Conservation (phyloP, 2,329 filamentous ascomycete genomes). For the Colletotrichum spaethianum region DNA sequence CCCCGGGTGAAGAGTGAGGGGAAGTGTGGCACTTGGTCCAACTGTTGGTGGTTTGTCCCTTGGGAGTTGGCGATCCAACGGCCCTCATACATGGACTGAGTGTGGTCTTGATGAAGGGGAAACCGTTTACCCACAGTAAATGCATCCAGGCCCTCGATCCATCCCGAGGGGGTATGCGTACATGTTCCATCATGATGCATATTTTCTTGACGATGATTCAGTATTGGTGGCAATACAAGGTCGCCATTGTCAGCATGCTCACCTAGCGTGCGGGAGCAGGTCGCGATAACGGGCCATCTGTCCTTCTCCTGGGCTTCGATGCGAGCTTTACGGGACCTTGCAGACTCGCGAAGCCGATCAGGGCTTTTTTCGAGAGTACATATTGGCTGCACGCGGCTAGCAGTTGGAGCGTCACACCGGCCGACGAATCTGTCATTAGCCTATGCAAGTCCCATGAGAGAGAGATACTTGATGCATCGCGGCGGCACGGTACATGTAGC, state of each 20-base stretch:
- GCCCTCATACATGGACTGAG: not conserved
- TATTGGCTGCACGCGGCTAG: constrained; percentile 31
- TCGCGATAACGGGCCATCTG: constrained; percentile 32
- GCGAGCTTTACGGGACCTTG: constrained; percentile 38
- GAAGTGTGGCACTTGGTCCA: constrained; percentile 18
- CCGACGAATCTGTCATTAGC: constrained; percentile 37
- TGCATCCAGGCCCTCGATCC: not conserved
- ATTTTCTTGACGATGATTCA: not conserved
- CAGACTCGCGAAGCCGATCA: constrained; percentile 32
- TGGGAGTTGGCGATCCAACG: not conserved
- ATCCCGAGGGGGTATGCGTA: not conserved
- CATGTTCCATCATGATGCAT: not conserved
- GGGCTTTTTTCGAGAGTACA: constrained; percentile 11
- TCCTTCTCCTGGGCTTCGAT: constrained; percentile 28
- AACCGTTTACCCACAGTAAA: not conserved
- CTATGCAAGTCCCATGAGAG: constrained; percentile 32
- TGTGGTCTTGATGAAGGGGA: not conserved
- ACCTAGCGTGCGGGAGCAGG: constrained; percentile 10
- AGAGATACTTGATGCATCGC: constrained; percentile 20
- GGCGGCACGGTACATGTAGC: constrained; percentile 14
- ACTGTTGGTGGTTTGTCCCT: not conserved
- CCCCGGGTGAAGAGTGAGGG: not conserved
- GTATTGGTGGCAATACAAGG: not conserved
- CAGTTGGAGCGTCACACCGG: constrained; percentile 36
- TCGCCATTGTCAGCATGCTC: not conserved